phyloP scores from a whole-genome alignment of 805 yeast species.

The Saccharomycopsis lassenensis region DNA sequence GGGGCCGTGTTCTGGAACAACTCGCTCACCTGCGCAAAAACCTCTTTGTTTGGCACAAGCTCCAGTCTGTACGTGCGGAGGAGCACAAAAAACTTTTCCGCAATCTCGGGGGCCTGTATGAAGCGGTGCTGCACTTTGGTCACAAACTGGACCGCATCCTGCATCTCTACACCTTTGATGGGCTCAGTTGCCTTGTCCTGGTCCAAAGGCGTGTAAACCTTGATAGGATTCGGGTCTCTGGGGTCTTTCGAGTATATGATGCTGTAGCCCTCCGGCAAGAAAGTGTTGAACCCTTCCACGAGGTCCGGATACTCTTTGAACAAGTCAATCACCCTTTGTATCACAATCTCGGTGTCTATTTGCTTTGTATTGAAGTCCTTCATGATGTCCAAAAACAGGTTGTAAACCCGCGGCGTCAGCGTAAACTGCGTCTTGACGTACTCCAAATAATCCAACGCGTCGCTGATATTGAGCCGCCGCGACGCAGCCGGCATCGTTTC shows the following conservation, averaged over 20 bases:
- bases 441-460: constrained; percentile 87
- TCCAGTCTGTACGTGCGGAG: constrained; percentile 93
- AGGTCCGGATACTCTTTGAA: constrained; percentile 88
- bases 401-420: constrained; percentile 89
- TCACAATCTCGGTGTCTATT: constrained; percentile 96
- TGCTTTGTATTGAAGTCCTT: constrained; percentile 93
- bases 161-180: constrained; percentile 66
- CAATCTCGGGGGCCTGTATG: constrained; percentile 86
- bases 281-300: constrained; percentile 94
- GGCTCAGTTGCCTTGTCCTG: not conserved
- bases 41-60: constrained; percentile 89
- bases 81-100: constrained; percentile 88
- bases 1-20: constrained; percentile 90
- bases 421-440: constrained; percentile 89
- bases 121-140: constrained; percentile 91
- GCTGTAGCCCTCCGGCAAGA: constrained; percentile 89
- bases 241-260: constrained; percentile 88
- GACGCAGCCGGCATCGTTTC: no score
- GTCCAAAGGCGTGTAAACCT: constrained; percentile 79
- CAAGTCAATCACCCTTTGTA: constrained; percentile 81
- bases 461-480: constrained; percentile 84
- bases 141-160: constrained; percentile 91
- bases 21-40: constrained; percentile 81
- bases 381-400: constrained; percentile 93
- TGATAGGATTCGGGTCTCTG: constrained; percentile 79